Evolutionary conservation across 371 early-diverging fungal genomes (phyloP).

Genomic region (Syncephalis fuscata): DNA sequence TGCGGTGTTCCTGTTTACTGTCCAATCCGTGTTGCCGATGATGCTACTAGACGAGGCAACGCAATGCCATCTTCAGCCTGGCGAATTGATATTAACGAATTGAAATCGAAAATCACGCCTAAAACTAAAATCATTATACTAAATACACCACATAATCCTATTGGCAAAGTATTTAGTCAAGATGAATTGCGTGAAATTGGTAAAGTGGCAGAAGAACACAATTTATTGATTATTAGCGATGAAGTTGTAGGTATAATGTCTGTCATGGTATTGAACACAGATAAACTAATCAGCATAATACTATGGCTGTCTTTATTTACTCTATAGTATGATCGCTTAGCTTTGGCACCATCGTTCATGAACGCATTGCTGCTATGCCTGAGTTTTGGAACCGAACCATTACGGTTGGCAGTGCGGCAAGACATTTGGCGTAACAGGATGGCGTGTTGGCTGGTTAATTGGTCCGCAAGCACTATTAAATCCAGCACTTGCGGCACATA

Average conservation of each 20-base stretch:
- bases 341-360: constrained; percentile 47
- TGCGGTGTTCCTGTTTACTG: constrained; percentile 74
- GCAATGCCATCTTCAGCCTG: constrained; percentile 40
- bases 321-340: constrained; percentile 71
- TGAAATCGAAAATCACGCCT: constrained; percentile 56
- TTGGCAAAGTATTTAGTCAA: constrained; percentile 71
- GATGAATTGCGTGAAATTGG: constrained; percentile 70
- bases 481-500: constrained; percentile 71
- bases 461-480: constrained; percentile 61
- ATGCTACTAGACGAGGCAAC: constrained; percentile 28
- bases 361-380: constrained; percentile 64
- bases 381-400: constrained; percentile 85
- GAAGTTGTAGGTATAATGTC: constrained; percentile 56
- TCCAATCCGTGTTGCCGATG: constrained; percentile 44
- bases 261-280: not conserved
- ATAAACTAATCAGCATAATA: not conserved
- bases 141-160: constrained; percentile 94
- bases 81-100: constrained; percentile 69
- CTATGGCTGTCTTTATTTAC: not conserved
- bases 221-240: constrained; percentile 79
- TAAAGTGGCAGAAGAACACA: constrained; percentile 55
- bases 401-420: constrained; percentile 92
- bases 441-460: constrained; percentile 92
- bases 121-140: constrained; percentile 78
- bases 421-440: constrained; percentile 89